Percentiles rank a stretch among this genome's conserved stretches.
These are phyloP conservation scores for Eucalyptus grandis DNA, from an alignment of 345 rosid species.

Conservation along the genomic window DNA sequence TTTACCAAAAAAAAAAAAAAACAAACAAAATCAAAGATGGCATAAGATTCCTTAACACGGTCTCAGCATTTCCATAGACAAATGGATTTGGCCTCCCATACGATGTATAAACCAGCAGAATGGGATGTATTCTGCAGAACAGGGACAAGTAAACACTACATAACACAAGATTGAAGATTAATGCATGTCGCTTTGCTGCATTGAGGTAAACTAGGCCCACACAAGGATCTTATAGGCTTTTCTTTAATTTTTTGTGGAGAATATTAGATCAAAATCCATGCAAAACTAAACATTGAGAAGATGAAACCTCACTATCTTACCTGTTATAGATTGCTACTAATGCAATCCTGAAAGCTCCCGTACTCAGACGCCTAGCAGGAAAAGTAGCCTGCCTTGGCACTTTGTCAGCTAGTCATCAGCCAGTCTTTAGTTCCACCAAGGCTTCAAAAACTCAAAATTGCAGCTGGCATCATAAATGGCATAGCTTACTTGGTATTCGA, in stretches of 20 bases:
- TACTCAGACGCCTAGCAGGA: slow-evolving; percentile 75
- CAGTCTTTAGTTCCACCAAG: neutral
- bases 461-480: neutral
- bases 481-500: slow-evolving; percentile 60
- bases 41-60: slow-evolving; percentile 33
- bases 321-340: slow-evolving; percentile 73
- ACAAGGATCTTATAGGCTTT: neutral
- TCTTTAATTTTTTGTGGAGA: neutral
- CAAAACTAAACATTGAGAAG: neutral
- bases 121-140: slow-evolving; percentile 44
- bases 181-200: neutral
- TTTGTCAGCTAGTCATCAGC: slow-evolving; percentile 12
- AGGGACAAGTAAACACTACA: neutral
- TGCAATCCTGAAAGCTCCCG: slow-evolving; percentile 88
- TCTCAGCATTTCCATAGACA: slow-evolving; percentile 63
- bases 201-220: neutral
- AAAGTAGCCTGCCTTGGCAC: slow-evolving; percentile 54
- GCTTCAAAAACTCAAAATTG: neutral
- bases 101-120: slow-evolving; percentile 42
- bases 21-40: slow-evolving; percentile 15
- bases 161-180: neutral
- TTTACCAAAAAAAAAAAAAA: neutral
- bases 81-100: slow-evolving; percentile 80
- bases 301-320: slow-evolving; percentile 9
- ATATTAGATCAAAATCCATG: neutral